These are phyloP conservation scores for Pythium rhizo-oryzae DNA, from an alignment of 352 stramenopile species.

Conservation along the genomic window DNA sequence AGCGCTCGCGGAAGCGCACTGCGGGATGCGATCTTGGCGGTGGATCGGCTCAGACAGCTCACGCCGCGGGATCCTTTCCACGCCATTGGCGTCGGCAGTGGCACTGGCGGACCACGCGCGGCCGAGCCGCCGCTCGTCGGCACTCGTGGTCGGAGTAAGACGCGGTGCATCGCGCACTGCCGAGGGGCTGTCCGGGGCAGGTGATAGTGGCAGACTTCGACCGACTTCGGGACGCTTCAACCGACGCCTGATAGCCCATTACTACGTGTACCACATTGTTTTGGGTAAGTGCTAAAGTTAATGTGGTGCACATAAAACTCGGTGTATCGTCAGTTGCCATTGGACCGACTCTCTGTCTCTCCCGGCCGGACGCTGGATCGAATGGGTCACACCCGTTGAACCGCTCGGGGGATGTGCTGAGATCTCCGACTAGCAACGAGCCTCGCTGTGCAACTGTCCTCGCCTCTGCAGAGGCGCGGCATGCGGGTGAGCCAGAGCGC, in stretches of 20 bases:
- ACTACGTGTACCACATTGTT: conserved; percentile 3
- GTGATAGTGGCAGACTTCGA: conserved; percentile 13
- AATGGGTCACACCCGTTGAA: background rate
- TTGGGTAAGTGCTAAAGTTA: background rate
- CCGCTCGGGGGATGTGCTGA: conserved; percentile 1
- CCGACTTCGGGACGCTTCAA: conserved; percentile 16
- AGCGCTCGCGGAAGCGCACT: background rate
- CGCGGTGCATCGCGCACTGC: background rate
- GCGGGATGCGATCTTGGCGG: background rate
- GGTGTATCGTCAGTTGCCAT: no score
- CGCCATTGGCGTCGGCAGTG: background rate
- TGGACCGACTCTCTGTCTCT: background rate
- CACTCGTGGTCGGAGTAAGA: background rate
- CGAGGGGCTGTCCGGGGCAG: background rate
- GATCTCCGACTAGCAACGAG: background rate
- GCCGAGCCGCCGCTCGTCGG: no score
- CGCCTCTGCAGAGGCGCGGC: conserved; percentile 7
- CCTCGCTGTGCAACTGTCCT: background rate
- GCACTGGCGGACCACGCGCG: background rate
- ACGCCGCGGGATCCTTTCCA: background rate
- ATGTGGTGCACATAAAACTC: background rate
- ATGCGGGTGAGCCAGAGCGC: conserved; percentile 6
- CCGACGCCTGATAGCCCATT: background rate
- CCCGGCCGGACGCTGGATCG: no score
- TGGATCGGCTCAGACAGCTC: background rate